Percentiles rank a stretch among this genome's conserved stretches.
phyloP scores from a whole-genome alignment of 345 rosid genomes.

The Arabidopsis arenosa region DNA sequence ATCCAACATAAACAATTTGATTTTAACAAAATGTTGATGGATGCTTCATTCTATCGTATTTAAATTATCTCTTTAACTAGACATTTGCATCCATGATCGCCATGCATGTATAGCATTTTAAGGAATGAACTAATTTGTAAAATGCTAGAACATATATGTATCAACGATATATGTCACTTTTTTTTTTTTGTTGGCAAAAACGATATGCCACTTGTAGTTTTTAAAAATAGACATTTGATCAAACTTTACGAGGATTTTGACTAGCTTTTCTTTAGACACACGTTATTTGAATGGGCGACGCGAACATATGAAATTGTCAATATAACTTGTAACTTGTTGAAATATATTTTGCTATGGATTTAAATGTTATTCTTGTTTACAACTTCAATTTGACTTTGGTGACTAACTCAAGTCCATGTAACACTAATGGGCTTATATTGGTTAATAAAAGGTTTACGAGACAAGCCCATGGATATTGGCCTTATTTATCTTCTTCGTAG shows the following conservation, averaged over 20 bases:
- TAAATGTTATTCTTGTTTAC: background rate
- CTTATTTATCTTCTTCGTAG: background rate
- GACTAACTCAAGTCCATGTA: background rate
- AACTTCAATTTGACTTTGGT: background rate
- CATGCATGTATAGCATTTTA: background rate
- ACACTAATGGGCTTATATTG: background rate
- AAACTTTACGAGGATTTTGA: background rate
- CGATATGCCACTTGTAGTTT: no score
- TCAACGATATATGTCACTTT: no score
- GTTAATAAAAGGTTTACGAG: background rate
- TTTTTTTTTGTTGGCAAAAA: no score
- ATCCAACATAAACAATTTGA: no score
- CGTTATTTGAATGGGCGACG: background rate
- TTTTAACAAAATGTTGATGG: no score
- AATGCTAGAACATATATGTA: no score
- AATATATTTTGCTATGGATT: background rate
- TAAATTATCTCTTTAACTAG: no score
- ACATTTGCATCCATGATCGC: background rate
- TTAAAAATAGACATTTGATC: background rate
- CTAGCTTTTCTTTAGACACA: conserved; percentile 3
- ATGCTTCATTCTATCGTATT: no score
- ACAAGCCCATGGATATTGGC: conserved; percentile 19
- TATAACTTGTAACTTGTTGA: background rate
- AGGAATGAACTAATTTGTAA: no score
- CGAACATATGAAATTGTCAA: background rate